Conservation (phyloP, 768 basidiomycete genomes). For the Termitomyces sp. region DNA sequence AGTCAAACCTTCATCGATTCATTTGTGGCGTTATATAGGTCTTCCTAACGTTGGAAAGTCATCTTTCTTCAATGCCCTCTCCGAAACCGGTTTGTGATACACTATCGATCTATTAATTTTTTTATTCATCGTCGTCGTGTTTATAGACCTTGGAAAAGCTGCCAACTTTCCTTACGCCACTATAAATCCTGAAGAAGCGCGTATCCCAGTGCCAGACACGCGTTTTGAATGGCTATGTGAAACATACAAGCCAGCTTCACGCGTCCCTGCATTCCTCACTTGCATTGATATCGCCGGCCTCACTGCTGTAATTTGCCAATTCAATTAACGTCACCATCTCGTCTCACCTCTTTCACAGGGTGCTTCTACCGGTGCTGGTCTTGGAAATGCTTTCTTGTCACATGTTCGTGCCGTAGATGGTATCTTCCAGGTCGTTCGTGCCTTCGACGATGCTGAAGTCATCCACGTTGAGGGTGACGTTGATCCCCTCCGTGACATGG, state of each 20-base stretch:
- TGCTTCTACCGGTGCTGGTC: constrained; percentile 95
- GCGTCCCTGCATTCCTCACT: constrained; percentile 92
- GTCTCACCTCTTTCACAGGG: constrained; percentile 43
- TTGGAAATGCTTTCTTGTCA: constrained; percentile 96
- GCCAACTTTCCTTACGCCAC: constrained; percentile 98
- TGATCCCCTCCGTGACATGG: constrained; percentile 93
- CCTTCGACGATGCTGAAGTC: constrained; percentile 99
- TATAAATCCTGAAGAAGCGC: constrained; percentile 93
- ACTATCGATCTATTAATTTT: constrained; percentile 8
- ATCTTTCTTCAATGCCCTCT: constrained; percentile 97
- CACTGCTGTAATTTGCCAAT: constrained; percentile 64
- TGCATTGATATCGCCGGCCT: constrained; percentile 99
- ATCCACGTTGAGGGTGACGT: constrained; percentile 99
- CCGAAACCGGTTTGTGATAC: constrained; percentile 71
- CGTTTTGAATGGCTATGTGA: constrained; percentile 96
- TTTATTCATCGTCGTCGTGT: not conserved
- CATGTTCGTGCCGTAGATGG: constrained; percentile 98
- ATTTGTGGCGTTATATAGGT: constrained; percentile 39
- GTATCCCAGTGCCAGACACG: constrained; percentile 90
- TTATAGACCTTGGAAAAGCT: constrained; percentile 81
- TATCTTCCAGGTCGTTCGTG: constrained; percentile 97
- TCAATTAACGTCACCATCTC: not conserved
- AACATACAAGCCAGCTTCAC: constrained; percentile 82
- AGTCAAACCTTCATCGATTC: constrained; percentile 17
- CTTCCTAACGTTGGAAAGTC: constrained; percentile 98